Conservation (phyloP, 129 eudicot genomes). For the Tagetes erecta region DNA sequence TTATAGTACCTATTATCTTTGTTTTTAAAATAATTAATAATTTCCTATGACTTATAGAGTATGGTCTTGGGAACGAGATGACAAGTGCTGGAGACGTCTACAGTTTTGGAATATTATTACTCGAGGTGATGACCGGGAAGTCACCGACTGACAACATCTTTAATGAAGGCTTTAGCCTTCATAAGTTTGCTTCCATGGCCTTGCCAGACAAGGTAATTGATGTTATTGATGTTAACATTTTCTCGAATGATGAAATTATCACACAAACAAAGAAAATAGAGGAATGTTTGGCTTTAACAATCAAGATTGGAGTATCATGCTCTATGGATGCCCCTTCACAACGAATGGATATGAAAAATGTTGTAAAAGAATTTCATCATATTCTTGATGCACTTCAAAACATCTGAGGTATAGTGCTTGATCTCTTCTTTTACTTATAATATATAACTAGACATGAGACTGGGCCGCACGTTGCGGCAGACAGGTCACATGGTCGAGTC, state of each 20-base stretch:
- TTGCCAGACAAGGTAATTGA: conserved; percentile 20
- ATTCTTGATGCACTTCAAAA: not conserved
- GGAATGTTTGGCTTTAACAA: not conserved
- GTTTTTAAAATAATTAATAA: not conserved
- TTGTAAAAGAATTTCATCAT: not conserved
- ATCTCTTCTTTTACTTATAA: too few species aligned
- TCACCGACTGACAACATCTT: conserved; percentile 24
- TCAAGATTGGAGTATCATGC: not conserved
- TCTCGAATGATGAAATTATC: not conserved
- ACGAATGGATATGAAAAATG: not conserved
- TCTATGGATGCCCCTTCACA: not conserved
- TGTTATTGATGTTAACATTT: conserved; percentile 13
- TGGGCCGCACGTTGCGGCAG: too few species aligned
- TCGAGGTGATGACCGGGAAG: conserved; percentile 32
- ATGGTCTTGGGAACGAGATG: conserved; percentile 29
- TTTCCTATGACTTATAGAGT: conserved; percentile 16
- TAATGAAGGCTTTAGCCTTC: conserved; percentile 13
- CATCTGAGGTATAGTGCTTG: not conserved
- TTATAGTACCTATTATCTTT: not conserved
- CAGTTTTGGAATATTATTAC: conserved; percentile 29
- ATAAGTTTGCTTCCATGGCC: conserved; percentile 16
- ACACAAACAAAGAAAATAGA: not conserved
- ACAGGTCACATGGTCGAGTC: too few species aligned
- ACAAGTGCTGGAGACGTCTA: conserved; percentile 26
- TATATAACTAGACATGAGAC: too few species aligned